phyloP scores from a whole-genome alignment of 768 basidiomycete species.

The Kwoniella dejecticola region DNA sequence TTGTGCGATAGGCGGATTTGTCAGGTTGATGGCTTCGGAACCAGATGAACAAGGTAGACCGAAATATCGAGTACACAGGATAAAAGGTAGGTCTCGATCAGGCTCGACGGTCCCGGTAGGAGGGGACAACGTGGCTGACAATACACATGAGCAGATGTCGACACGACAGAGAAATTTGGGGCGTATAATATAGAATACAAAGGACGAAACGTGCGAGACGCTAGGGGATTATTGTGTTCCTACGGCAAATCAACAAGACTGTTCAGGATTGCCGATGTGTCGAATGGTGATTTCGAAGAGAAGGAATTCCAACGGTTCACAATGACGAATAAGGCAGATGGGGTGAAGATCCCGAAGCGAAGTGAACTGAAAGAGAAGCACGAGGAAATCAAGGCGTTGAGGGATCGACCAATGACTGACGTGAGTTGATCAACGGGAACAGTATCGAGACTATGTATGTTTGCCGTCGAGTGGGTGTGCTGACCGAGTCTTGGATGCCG shows the following conservation, averaged over 20 bases:
- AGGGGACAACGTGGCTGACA: background rate
- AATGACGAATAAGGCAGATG: constrained; percentile 68
- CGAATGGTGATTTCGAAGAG: constrained; percentile 67
- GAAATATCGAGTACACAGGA: constrained; percentile 80
- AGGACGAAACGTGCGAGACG: constrained; percentile 56
- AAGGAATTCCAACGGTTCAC: constrained; percentile 57
- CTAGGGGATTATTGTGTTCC: constrained; percentile 71
- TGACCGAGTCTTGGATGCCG: too few species aligned
- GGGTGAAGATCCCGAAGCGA: constrained; percentile 66
- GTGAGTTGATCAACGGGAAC: constrained; percentile 61
- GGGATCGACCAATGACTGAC: constrained; percentile 73
- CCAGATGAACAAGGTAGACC: constrained; percentile 61
- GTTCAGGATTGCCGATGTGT: constrained; percentile 83
- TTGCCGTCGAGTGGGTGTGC: too few species aligned
- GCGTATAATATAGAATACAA: constrained; percentile 48
- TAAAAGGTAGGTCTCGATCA: constrained; percentile 65
- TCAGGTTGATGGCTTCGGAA: constrained; percentile 75
- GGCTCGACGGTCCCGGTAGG: background rate
- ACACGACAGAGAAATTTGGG: constrained; percentile 32
- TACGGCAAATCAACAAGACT: constrained; percentile 68
- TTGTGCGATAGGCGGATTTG: constrained; percentile 77
- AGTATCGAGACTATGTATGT: too few species aligned
- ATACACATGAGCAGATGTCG: constrained; percentile 17
- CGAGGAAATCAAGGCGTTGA: constrained; percentile 64
- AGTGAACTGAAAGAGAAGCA: constrained; percentile 65